phyloP scores from a whole-genome alignment of 2,329 filamentous ascomycete genomes.

The Aspergillus neoniger region DNA sequence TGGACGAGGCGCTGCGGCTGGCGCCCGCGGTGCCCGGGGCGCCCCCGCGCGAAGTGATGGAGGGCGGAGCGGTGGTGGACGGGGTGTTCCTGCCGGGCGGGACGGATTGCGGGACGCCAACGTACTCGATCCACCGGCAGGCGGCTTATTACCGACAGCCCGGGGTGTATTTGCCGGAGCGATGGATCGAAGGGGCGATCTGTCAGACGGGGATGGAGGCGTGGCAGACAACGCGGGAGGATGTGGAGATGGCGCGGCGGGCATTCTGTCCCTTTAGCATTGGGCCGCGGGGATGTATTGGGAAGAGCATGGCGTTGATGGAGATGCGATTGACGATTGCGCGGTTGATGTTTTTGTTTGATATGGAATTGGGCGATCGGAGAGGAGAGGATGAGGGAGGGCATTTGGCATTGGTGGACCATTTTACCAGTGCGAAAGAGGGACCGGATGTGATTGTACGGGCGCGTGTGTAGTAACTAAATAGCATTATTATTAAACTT shows the following conservation, averaged over 20 bases:
- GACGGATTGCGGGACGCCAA: slow-evolving; percentile 64
- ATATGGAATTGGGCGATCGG: slow-evolving; percentile 39
- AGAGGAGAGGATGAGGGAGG: slow-evolving; percentile 37
- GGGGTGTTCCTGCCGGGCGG: slow-evolving; percentile 50
- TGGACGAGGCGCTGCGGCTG: slow-evolving; percentile 46
- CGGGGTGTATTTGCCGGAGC: slow-evolving; percentile 63
- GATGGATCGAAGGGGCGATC: slow-evolving; percentile 61
- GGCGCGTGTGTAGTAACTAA: no score
- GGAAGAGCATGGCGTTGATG: slow-evolving; percentile 47
- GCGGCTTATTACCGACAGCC: slow-evolving; percentile 62
- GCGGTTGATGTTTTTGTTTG: slow-evolving; percentile 42
- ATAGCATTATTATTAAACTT: no score
- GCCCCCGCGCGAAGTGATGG: slow-evolving; percentile 41
- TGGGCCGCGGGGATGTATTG: slow-evolving; percentile 45
- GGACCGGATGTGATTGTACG: slow-evolving; percentile 38
- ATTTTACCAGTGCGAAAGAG: slow-evolving; percentile 42
- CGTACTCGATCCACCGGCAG: slow-evolving; percentile 71
- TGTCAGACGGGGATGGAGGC: slow-evolving; percentile 39
- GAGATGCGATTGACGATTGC: slow-evolving; percentile 45
- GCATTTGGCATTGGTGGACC: slow-evolving; percentile 40
- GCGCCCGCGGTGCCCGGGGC: slow-evolving; percentile 42
- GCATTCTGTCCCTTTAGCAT: slow-evolving; percentile 68
- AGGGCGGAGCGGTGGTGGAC: slow-evolving; percentile 40
- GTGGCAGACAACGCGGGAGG: slow-evolving; percentile 51
- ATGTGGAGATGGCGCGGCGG: slow-evolving; percentile 57